Evolutionary conservation across 441 rosid genomes (phyloP), one percentile per base, ranked within the genome.

Genomic region (Corymbia calophylla): DNA sequence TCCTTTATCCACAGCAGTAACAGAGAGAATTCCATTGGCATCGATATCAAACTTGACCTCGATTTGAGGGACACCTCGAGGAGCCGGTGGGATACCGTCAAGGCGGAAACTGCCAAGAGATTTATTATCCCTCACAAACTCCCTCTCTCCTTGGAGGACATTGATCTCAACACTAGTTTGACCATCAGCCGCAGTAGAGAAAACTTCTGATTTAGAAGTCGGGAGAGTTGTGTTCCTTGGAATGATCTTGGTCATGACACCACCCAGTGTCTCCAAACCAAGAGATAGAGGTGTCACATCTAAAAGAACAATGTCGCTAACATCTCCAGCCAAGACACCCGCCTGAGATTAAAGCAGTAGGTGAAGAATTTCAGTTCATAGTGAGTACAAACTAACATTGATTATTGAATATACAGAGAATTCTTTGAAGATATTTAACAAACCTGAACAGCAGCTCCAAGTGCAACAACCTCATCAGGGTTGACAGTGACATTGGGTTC

Each of bases 391-490:
- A 44, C 84, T 12, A 25, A 25, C 84, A 12, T 12, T 77, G 29
- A 23, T 77, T 23, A 77, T 77, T 23, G 84, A 44, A 39, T 12
- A 44, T 77, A 39, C 14, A 16, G 8, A 53, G 87, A 80, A 29
- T 47, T 23, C 84, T 77, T 23, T 44, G 3, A 44, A 77, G 18
- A 77, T 23, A 25, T 35, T 25, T 88, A 55, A 86, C 94, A 47
- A 21, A 98, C 99, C 99, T 98, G 99, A 86, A 97, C 98, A 12
- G 99, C 99, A 93, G 99, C 99, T 60, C 99, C 99, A 3, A 97
- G 92, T 47, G 99, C 99, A 85, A 97, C 98, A 89, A 97, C 99
- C 89, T 97, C 99, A 87, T 97, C 99, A 3, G 98, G 99, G 88
- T 97, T 97, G 17, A 97, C 99, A 0, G 99, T 95, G 88, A 97